A percentile compares a stretch with the other conserved stretches of the same genome.
phyloP scores from a whole-genome alignment of 805 yeast species.

The Saccharomycopsis olivae region DNA sequence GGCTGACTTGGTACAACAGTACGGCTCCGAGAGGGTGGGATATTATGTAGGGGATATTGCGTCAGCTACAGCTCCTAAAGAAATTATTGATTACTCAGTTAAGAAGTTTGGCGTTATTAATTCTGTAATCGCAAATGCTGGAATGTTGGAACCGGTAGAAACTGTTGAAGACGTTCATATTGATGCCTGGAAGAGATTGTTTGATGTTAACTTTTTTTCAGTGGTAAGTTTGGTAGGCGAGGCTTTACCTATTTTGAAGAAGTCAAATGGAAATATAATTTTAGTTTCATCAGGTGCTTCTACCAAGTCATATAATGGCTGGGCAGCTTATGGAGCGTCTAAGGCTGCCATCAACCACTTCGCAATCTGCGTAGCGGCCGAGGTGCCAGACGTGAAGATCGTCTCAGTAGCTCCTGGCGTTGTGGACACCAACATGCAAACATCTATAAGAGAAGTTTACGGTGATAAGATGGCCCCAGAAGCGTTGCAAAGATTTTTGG shows the following conservation, averaged over 20 bases:
- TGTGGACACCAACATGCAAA: slow-evolving; percentile 87
- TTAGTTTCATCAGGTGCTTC: slow-evolving; percentile 89
- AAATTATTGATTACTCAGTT: slow-evolving; percentile 36
- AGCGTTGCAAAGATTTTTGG: slow-evolving; percentile 50
- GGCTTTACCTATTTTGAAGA: slow-evolving; percentile 46
- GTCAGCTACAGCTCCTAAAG: slow-evolving; percentile 26
- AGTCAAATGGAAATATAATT: slow-evolving; percentile 51
- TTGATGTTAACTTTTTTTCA: slow-evolving; percentile 71
- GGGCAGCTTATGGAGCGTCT: slow-evolving; percentile 89
- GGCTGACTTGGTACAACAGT: slow-evolving; percentile 30
- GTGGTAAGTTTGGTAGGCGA: slow-evolving; percentile 46
- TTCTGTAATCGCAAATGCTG: slow-evolving; percentile 69
- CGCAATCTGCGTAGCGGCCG: slow-evolving; percentile 53
- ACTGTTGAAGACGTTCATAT: slow-evolving; percentile 44
- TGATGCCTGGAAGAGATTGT: slow-evolving; percentile 49
- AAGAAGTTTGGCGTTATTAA: slow-evolving; percentile 46
- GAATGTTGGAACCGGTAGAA: slow-evolving; percentile 70
- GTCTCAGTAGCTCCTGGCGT: slow-evolving; percentile 90
- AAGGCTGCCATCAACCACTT: slow-evolving; percentile 87
- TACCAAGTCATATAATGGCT: slow-evolving; percentile 48
- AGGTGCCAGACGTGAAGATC: slow-evolving; percentile 49
- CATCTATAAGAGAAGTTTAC: slow-evolving; percentile 50
- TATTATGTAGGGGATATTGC: slow-evolving; percentile 54
- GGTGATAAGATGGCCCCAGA: slow-evolving; percentile 51
- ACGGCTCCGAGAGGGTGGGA: slow-evolving; percentile 39